Evolutionary conservation across 2,329 filamentous ascomycete genomes (phyloP), one percentile per base, ranked within the genome.

Genomic region (Aureobasidium sp.): DNA sequence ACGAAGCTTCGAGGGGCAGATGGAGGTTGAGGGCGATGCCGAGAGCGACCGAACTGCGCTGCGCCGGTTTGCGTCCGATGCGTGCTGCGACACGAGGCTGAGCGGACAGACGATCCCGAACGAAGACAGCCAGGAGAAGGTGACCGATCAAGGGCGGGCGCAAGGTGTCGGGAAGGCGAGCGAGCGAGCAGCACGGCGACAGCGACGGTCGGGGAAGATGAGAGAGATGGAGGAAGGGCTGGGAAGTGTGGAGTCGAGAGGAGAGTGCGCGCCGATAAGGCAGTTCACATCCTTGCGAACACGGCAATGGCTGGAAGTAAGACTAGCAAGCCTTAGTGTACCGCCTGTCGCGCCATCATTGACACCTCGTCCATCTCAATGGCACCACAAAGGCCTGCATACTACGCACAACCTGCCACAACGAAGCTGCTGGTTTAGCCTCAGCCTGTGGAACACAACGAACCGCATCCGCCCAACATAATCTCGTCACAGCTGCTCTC

Each of bases 291-390:
- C 34, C 45, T 59, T 44, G 57, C 41, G 57, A 42, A 50, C 42
- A 58, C 54, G 54, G 54, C 54, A 58, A 58, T 47, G 54, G 54
- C 54, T 58, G 41, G 30, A 32, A 47, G 37, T 58, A 58, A 58
- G 53, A 58, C 54, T 58, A 58, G 54, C 54, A 47, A 54, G 41
- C 41, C 54, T 48, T 47, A 47, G 42, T 48, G 41, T 58, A 47
- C 42, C 54, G 54, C 54, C 54, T 54, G 50, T 54, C 50, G 50
- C 50, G 50, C 50, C 50, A 54, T 54, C 50, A 42, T 54, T 54
- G 50, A 54, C 50, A 54, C 50, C 50, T 54, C 50, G 50, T 41
- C 36, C 50, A 37, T n/a, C 29, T 44, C 29, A 45, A 44, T 57
- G 53, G 27, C 45, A 45, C 41, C 34, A 57, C 53, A 42, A 54